Base-by-base conservation (phyloP, 1,139 yeast genomes). In the Blastobotrys aristatus region DNA sequence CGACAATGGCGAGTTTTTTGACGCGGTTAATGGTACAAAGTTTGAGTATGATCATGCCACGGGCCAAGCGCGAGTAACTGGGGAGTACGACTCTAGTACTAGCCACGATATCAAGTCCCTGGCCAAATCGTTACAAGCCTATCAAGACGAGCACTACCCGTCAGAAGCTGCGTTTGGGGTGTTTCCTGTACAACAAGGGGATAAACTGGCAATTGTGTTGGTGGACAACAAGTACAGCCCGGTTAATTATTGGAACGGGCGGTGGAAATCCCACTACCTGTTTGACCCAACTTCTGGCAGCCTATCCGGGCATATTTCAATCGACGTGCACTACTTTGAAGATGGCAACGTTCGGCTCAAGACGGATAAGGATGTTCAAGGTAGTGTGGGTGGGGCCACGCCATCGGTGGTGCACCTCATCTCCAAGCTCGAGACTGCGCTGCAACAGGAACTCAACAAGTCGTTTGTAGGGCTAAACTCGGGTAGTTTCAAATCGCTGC, bases 341-440 rank as follows among this genome's bases (percentile, higher is more conserved):
- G 97, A 92, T 58, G 98, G 98, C 27, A 92, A 92, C 60, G 97
- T 92, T 18, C 74, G 94, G 44, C 76, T 92, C 58, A 80, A 78
- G 55, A 77, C 83, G 24, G 65, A 67, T 8, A 77, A 79, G 47
- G 62, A 63, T n/a, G 59, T 43, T 11, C 10, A 18, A 6, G 31
- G 32, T 6, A 30, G 5, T 13, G 32, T 30, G 5, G 32, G 32
- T n/a, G 40, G 29, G 26, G 14, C 33, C 10, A 26, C 33, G 4
- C 13, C 35, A 31, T 61, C 63, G 2, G 53, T 14, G 46, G 74
- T 79, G 40, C 71, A 72, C 50, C 66, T 74, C 38, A 84, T 90
- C 56, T 72, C 74, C 48, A 61, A 62, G 30, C 61, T 75, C n/a
- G 97, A 92, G 64, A 74, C 77, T 50, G 63, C 70, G 38, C 74